Evolutionary conservation across 2,329 filamentous ascomycete species (phyloP).

Genomic region (Fusarium humuli): DNA sequence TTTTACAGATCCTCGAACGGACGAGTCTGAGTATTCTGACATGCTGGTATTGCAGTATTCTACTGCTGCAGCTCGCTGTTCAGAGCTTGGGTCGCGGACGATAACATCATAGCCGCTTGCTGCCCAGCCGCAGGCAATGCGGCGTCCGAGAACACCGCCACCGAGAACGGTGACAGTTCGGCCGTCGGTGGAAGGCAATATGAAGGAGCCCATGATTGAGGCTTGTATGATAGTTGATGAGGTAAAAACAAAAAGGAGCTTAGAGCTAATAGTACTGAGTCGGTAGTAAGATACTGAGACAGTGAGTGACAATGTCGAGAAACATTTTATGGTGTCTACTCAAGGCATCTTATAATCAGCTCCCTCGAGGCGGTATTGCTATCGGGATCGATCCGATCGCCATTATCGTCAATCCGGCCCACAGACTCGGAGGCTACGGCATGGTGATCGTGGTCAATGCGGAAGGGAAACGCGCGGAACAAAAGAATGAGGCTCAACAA

Average conservation of each 20-base stretch:
- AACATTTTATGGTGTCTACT: background rate
- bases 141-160: constrained; percentile 7
- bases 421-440: background rate
- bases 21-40: background rate
- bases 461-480: background rate
- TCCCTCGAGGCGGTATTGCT: background rate
- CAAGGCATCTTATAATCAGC: background rate
- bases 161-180: constrained; percentile 2
- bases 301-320: background rate
- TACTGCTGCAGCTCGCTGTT: constrained; percentile 6
- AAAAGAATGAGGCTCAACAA: constrained; percentile 1
- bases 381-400: background rate
- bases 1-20: background rate
- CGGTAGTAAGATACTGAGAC: too few species aligned
- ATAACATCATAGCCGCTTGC: constrained; percentile 20
- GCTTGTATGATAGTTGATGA: fast-evolving
- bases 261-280: fast-evolving
- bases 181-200: background rate
- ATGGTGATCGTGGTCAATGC: background rate
- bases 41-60: constrained; percentile 12
- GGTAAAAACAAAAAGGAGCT: too few species aligned
- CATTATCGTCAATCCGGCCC: background rate
- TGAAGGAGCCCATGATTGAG: background rate
- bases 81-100: constrained; percentile 8
- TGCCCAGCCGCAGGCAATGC: constrained; percentile 16